Evolutionary conservation across 352 stramenopile genomes (phyloP).

Genomic region (Phytophthora litchii): DNA sequence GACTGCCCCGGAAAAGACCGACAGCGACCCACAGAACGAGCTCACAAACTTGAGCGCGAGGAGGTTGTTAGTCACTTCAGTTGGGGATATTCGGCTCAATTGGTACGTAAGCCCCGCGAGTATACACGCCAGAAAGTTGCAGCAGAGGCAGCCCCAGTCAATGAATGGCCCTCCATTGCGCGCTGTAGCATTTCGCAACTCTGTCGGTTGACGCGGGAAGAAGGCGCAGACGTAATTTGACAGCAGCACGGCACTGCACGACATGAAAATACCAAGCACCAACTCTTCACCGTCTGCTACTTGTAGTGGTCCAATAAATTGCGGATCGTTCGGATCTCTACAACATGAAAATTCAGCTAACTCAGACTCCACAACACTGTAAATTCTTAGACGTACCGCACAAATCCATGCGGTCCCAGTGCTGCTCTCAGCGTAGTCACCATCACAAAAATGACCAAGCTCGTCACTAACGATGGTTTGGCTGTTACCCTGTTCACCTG

Average conservation of each 20-base stretch:
- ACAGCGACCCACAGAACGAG: conserved; percentile 77
- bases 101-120: conserved; percentile 60
- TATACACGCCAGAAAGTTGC: conserved; percentile 57
- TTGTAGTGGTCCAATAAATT: conserved; percentile 64
- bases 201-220: conserved; percentile 22
- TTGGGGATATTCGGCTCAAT: conserved; percentile 48
- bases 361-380: neutral
- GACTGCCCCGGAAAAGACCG: conserved; percentile 62
- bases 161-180: conserved; percentile 32
- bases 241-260: conserved; percentile 60
- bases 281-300: conserved; percentile 75
- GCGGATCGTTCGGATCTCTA: conserved; percentile 83
- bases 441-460: conserved; percentile 42
- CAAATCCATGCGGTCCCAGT: conserved; percentile 65
- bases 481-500: conserved; percentile 27
- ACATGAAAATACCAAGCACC: conserved; percentile 77
- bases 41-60: conserved; percentile 79
- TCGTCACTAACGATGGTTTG: conserved; percentile 38
- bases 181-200: conserved; percentile 23
- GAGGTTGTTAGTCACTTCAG: conserved; percentile 53
- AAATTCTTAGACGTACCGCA: conserved; percentile 47
- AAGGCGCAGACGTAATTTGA: conserved; percentile 54
- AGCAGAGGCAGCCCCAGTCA: conserved; percentile 66
- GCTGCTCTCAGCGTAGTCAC: conserved; percentile 48
- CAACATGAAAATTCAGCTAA: conserved; percentile 3